These are phyloP conservation scores for Ceratobasidium theobromae DNA, from an alignment of 1,284 basidiomycete genomes.

Conservation along the genomic window DNA sequence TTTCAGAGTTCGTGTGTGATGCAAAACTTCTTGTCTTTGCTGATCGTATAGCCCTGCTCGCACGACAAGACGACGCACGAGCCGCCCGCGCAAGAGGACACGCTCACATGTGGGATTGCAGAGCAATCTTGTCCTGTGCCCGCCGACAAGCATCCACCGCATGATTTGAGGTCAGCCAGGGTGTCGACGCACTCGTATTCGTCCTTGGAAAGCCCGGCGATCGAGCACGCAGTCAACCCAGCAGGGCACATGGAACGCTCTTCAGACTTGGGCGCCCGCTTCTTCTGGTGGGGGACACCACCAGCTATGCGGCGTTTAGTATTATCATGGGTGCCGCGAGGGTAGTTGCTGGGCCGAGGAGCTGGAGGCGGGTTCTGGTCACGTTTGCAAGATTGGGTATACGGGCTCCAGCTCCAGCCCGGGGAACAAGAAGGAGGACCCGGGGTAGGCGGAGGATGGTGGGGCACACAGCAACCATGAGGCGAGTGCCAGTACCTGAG, in stretches of 20 bases:
- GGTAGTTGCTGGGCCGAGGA: neutral
- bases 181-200: slow-evolving; percentile 12
- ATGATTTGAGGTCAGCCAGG: neutral
- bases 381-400: slow-evolving; percentile 15
- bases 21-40: neutral
- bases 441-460: neutral
- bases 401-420: slow-evolving; percentile 5
- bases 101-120: neutral
- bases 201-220: neutral
- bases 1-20: neutral
- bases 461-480: slow-evolving; percentile 26
- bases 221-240: slow-evolving; percentile 3
- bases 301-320: neutral
- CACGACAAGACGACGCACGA: slow-evolving; percentile 11
- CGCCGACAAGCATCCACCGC: slow-evolving; percentile 12
- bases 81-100: neutral
- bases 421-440: neutral
- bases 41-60: neutral
- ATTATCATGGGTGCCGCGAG: slow-evolving; percentile 9
- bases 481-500: neutral
- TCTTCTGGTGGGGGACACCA: slow-evolving; percentile 5
- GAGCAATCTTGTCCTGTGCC: slow-evolving; percentile 18
- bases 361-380: neutral
- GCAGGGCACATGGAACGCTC: slow-evolving; percentile 6
- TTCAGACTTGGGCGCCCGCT: neutral